Base-by-base conservation (phyloP, 495 filamentous ascomycete genomes). In the Penicillium daleae region DNA sequence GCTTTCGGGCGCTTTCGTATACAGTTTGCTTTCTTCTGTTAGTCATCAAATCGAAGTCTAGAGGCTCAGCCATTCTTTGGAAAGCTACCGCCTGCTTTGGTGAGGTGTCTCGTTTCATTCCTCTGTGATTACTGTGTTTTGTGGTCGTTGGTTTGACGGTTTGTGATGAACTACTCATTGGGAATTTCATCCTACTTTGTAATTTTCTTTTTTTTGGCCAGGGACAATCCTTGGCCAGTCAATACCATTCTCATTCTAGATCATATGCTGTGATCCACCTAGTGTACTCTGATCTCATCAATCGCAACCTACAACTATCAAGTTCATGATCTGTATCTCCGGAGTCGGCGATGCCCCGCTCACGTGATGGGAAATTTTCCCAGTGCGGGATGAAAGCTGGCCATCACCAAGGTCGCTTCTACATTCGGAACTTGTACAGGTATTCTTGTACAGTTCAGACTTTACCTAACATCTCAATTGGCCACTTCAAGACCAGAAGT, bases 321-420 rank as follows among this genome's bases (percentile, higher is more conserved):
- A 42, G n/a, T 4, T 42, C n/a, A 19, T 32, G 1, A 22, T 48
- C 1, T 31, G n/a, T 19, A 39, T 31, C 22, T 44, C 29, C 27
- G 40, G 3, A 7, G 42, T 29, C 56, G 26, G 26, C 60, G 53
- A 40, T 59, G 52, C 62, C 62, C 62, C 62, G 44, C 62, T 51
- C 65, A 66, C 65, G 65, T 66, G 60, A 31, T 21, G 15, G 33
- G 52, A 63, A 66, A 66, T 53, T 57, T 63, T 61, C 50, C 60
- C 59, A 27, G 21, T 32, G 60, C 56, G 60, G 60, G 32, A 51
- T 37, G 42, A 40, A 57, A 61, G 57, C 63, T 63, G 26, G 21
- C 15, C 35, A 63, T 46, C 33, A 53, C 27, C 22, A n/a, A 24
- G 48, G 7, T 13, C 17, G 8, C 12, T 57, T 50, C 46, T 51